Percentiles rank a stretch among this genome's conserved stretches.
These are phyloP conservation scores for Trametes elegans DNA, from an alignment of 768 basidiomycete genomes.

Conservation along the genomic window DNA sequence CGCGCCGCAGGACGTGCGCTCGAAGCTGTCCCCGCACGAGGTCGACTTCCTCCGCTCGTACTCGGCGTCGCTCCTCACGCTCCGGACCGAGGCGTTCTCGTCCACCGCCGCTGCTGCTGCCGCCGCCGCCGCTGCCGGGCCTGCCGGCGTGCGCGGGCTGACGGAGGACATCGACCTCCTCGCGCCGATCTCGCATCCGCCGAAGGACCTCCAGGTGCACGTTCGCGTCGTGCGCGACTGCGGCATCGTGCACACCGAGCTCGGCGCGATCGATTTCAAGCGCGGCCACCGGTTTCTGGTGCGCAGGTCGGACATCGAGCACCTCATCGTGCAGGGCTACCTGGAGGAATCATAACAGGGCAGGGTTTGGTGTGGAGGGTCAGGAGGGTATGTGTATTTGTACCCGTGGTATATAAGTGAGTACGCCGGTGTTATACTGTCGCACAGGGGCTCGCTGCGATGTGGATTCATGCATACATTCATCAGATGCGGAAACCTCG, in stretches of 20 bases:
- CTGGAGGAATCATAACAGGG: constrained; percentile 71
- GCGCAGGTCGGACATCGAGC: constrained; percentile 85
- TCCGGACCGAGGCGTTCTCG: constrained; percentile 56
- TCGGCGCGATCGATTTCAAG: constrained; percentile 86
- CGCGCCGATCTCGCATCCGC: constrained; percentile 77
- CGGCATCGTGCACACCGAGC: constrained; percentile 88
- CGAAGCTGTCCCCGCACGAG: constrained; percentile 75
- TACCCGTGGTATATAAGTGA: not conserved
- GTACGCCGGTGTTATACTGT: not conserved
- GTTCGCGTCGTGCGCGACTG: constrained; percentile 88
- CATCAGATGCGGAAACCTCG: not conserved
- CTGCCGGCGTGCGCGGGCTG: constrained; percentile 37
- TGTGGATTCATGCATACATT: not conserved
- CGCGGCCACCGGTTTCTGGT: constrained; percentile 91
- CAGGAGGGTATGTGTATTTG: not conserved
- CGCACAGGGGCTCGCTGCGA: not conserved
- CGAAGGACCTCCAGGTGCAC: constrained; percentile 85
- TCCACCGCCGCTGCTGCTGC: constrained; percentile 2
- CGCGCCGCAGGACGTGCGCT: constrained; percentile 49
- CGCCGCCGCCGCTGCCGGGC: not conserved
- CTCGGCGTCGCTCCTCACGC: constrained; percentile 76
- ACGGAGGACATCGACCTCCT: constrained; percentile 86
- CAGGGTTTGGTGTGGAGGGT: not conserved
- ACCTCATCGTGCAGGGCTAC: constrained; percentile 91
- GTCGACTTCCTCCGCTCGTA: constrained; percentile 86